Conservation (phyloP, 2,329 filamentous ascomycete genomes). For the Exophiala sideris region DNA sequence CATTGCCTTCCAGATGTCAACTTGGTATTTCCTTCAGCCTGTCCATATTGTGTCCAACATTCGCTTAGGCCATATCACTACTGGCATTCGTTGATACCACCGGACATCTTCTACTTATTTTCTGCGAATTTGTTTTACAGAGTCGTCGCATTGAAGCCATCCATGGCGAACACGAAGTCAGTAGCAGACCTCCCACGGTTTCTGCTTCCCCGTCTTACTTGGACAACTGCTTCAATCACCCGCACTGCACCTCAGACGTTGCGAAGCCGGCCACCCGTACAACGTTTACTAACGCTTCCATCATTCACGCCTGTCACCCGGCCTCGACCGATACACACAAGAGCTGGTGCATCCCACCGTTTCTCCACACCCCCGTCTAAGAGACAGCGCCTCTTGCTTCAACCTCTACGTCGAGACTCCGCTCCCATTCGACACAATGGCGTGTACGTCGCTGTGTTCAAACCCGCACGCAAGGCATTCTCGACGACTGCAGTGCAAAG, state of each 20-base stretch:
- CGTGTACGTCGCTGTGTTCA: slow-evolving; percentile 45
- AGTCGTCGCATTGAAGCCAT: neutral
- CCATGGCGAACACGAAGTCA: slow-evolving; percentile 42
- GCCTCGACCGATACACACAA: slow-evolving; percentile 13
- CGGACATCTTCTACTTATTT: too few relatives aligned
- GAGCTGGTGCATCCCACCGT: slow-evolving; percentile 1
- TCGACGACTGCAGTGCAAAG: slow-evolving; percentile 64
- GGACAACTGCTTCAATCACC: slow-evolving; percentile 28
- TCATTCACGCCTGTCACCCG: slow-evolving; percentile 11
- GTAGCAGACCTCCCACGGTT: slow-evolving; percentile 44
- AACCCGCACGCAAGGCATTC: slow-evolving; percentile 39
- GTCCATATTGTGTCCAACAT: too few relatives aligned
- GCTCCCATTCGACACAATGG: slow-evolving; percentile 45
- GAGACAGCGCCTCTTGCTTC: slow-evolving; percentile 11
- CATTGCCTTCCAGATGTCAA: too few relatives aligned
- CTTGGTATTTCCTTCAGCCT: too few relatives aligned
- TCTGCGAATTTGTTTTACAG: too few relatives aligned
- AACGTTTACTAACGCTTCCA: slow-evolving; percentile 4
- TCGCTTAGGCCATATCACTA: too few relatives aligned
- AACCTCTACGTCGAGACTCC: slow-evolving; percentile 12
- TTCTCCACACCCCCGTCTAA: slow-evolving; percentile 4
- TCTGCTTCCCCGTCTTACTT: slow-evolving; percentile 41
- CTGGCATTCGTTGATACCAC: too few relatives aligned
- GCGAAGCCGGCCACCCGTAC: neutral
- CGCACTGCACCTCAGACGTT: slow-evolving; percentile 16